phyloP scores from a whole-genome alignment of 768 basidiomycete species.

The Boletales sp. region DNA sequence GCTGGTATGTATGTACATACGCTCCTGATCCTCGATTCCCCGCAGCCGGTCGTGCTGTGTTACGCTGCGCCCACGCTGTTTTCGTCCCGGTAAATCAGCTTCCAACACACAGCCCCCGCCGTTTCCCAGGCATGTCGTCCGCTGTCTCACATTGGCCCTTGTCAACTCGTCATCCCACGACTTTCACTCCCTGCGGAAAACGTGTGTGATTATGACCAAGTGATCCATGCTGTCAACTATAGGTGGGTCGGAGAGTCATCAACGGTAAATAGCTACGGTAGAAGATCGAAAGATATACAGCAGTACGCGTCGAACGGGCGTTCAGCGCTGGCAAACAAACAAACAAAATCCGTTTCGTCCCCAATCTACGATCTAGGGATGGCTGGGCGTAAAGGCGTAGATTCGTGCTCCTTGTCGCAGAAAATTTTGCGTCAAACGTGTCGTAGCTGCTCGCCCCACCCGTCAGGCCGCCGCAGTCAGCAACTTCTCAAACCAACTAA shows the following conservation, averaged over 20 bases:
- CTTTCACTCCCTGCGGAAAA: not conserved
- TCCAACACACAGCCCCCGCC: not conserved
- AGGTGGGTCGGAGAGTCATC: slow-evolving; percentile 7
- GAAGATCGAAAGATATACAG: slow-evolving; percentile 27
- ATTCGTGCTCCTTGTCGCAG: slow-evolving; percentile 55
- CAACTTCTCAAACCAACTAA: slow-evolving; percentile 15
- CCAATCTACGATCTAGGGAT: slow-evolving; percentile 30
- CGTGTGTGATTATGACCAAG: slow-evolving; percentile 15
- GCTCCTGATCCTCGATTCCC: not conserved
- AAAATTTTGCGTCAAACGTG: slow-evolving; percentile 56
- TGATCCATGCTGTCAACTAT: slow-evolving; percentile 14
- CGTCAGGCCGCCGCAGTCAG: slow-evolving; percentile 16
- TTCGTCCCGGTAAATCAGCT: too few species aligned
- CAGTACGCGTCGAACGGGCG: slow-evolving; percentile 11
- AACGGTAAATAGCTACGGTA: slow-evolving; percentile 23
- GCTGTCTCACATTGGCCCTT: not conserved
- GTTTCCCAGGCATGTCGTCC: slow-evolving; percentile 17
- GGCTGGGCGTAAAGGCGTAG: slow-evolving; percentile 46
- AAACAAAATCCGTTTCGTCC: slow-evolving; percentile 1
- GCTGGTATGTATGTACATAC: not conserved
- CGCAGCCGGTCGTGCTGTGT: slow-evolving; percentile 4
- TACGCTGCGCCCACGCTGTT: slow-evolving; percentile 6
- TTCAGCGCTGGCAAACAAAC: not conserved
- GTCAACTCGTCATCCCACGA: not conserved
- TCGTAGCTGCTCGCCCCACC: slow-evolving; percentile 34